Base-by-base conservation (phyloP, 768 basidiomycete genomes). In the Pulveroboletus ravenelii region DNA sequence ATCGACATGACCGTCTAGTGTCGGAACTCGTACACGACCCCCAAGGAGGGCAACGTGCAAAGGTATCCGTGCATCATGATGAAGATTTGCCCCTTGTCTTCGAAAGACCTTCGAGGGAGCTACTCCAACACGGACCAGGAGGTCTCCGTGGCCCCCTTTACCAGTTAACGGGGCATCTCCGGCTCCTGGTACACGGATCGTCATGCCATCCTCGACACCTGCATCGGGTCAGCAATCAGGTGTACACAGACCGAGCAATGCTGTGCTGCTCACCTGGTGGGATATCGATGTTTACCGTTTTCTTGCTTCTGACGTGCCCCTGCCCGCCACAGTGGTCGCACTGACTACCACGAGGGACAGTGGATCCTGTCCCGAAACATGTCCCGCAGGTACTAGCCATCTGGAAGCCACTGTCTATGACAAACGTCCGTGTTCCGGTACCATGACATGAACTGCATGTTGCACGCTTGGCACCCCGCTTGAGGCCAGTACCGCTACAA, bases 141-240 rank as follows among this genome's bases (percentile, higher is more conserved):
- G 76, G 70, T 96, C 93, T 2, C 96, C 96, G 25, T 80, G 70
- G 32, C 73, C 73, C 41, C 94, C 94, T 60, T 83, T 84, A 42
- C 87, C 86, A 32, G 81, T 76, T 35, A 94, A 68, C 30, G 96
- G 86, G 18, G 84, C 85, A 70, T 99, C 93, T 17, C 95, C 95
- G 38, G 78, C 77, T 46, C 81, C 81, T 13, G 88, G 80, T 23
- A 98, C 74, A 43, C 87, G 84, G 56, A 98, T 77, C 29, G 84
- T 79, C 90, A 94, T 94, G 30, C 94, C 94, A 62, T 97, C 92
- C 69, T 98, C 94, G 38, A 95, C 85, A 40, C 93, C 91, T 93
- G 60, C 49, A 35, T 44, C 20, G 37, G 47, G 41, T 65, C 20
- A 44, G 51, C 51, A 43, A 42, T 37, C 34, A 18, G 45, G 42